These are phyloP conservation scores for Cladosporium sp. DNA, from an alignment of 2,329 filamentous ascomycete genomes.

Conservation along the genomic window DNA sequence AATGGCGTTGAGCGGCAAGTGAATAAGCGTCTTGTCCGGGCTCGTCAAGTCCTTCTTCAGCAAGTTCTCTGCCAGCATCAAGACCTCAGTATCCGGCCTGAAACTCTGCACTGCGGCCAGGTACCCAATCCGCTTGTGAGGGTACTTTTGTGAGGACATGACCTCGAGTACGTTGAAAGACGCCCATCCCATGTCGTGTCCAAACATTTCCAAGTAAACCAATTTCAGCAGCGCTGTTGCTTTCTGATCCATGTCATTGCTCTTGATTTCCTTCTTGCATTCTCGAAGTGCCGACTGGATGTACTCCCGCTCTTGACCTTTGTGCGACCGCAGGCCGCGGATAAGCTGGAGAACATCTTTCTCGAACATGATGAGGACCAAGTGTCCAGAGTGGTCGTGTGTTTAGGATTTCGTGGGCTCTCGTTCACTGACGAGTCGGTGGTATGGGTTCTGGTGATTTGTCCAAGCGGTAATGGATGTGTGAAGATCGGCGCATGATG, in stretches of 20 bases:
- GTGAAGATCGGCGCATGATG: slow-evolving; percentile 3
- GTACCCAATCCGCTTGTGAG: slow-evolving; percentile 94
- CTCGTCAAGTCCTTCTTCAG: slow-evolving; percentile 90
- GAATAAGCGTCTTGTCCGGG: slow-evolving; percentile 73
- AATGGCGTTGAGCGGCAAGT: slow-evolving; percentile 84
- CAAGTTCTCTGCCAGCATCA: slow-evolving; percentile 96
- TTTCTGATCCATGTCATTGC: slow-evolving; percentile 96
- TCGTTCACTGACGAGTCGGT: not conserved
- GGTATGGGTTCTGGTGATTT: not conserved
- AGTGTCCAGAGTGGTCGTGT: not conserved
- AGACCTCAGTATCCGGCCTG: slow-evolving; percentile 88
- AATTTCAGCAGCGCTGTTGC: slow-evolving; percentile 93
- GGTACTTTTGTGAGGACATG: slow-evolving; percentile 94
- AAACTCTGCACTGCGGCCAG: slow-evolving; percentile 95
- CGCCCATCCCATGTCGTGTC: slow-evolving; percentile 99
- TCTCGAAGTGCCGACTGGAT: slow-evolving; percentile 92
- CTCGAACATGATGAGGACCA: slow-evolving; percentile 73
- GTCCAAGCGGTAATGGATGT: slow-evolving; percentile 2
- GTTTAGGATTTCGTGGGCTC: not conserved
- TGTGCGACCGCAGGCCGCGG: slow-evolving; percentile 89
- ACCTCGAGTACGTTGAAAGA: slow-evolving; percentile 98
- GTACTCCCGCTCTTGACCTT: slow-evolving; percentile 92
- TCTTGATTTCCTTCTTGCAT: slow-evolving; percentile 89
- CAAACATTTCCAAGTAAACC: slow-evolving; percentile 98
- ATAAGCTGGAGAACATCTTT: slow-evolving; percentile 99